Evolutionary conservation across 2,329 filamentous ascomycete species (phyloP).

Genomic region (Pseudogymnoascus pannorum): DNA sequence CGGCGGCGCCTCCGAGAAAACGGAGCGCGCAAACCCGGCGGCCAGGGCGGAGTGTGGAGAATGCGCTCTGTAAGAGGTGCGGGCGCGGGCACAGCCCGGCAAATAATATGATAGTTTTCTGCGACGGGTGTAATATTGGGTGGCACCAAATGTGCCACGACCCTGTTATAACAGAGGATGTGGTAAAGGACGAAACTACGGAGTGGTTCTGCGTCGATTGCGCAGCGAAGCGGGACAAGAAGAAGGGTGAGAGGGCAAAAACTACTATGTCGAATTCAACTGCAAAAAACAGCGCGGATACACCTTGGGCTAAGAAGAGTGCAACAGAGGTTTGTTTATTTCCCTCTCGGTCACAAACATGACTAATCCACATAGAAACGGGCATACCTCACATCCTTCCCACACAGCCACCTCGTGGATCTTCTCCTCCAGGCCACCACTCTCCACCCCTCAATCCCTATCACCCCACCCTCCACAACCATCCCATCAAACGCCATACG

Average conservation of each 20-base stretch:
- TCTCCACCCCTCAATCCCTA: constrained; percentile 55
- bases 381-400: constrained; percentile 53
- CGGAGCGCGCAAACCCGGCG: constrained; percentile 47
- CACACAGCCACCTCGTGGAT: constrained; percentile 54
- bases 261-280: constrained; percentile 18
- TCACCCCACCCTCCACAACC: constrained; percentile 43
- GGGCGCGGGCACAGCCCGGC: constrained; percentile 62
- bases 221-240: constrained; percentile 38
- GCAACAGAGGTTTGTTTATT: constrained; percentile 32
- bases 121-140: constrained; percentile 69
- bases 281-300: constrained; percentile 11
- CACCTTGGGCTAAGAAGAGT: constrained; percentile 23
- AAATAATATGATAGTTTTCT: constrained; percentile 79
- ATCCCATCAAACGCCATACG: constrained; percentile 16
- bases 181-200: constrained; percentile 57
- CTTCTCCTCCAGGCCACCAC: constrained; percentile 56
- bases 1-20: constrained; percentile 35
- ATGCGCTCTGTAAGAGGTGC: constrained; percentile 64
- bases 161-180: constrained; percentile 62
- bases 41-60: constrained; percentile 35
- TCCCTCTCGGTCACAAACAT: background rate
- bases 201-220: constrained; percentile 68
- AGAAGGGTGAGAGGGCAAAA: constrained; percentile 31
- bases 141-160: constrained; percentile 82
- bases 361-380: constrained; percentile 42